Evolutionary conservation across 2,329 filamentous ascomycete genomes (phyloP).

Genomic region (Ophiostoma piceae): DNA sequence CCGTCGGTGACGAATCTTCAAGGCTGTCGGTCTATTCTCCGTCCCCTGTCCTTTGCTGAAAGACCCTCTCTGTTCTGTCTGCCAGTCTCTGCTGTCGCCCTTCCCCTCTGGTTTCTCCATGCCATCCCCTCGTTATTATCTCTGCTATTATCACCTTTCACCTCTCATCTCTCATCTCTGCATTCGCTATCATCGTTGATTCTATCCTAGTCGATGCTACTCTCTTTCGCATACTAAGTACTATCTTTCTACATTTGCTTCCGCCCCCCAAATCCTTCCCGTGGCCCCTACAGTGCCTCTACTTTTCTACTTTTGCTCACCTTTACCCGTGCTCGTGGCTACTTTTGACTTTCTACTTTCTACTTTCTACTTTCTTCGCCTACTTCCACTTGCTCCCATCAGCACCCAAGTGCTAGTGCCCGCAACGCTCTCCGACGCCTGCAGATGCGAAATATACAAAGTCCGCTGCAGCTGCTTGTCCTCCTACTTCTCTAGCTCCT

Average conservation of each 20-base stretch:
- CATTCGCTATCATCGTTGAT: not conserved
- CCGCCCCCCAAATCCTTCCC: constrained; percentile 14
- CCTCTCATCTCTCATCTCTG: not conserved
- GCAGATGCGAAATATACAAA: constrained; percentile 8
- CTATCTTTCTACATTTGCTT: constrained; percentile 9
- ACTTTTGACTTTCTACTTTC: not conserved
- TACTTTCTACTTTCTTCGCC: not conserved
- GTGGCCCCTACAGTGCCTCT: not conserved
- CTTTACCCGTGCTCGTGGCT: not conserved
- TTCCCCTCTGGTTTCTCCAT: not conserved
- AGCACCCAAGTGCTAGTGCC: not conserved
- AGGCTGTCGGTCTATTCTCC: constrained; percentile 12
- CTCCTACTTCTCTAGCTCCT: not conserved
- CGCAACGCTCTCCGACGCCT: not conserved
- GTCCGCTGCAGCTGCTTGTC: not conserved
- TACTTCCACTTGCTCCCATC: not conserved
- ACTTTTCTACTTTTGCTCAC: not conserved
- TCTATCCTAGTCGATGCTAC: not conserved
- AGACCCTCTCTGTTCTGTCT: not conserved
- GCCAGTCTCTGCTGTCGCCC: not conserved
- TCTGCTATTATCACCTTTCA: not conserved
- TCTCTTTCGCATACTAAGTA: not conserved
- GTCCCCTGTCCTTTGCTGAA: not conserved
- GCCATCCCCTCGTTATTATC: not conserved
- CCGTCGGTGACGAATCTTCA: not conserved